Base-by-base conservation (phyloP, 306 rosid genomes). In the Glycine soja region DNA sequence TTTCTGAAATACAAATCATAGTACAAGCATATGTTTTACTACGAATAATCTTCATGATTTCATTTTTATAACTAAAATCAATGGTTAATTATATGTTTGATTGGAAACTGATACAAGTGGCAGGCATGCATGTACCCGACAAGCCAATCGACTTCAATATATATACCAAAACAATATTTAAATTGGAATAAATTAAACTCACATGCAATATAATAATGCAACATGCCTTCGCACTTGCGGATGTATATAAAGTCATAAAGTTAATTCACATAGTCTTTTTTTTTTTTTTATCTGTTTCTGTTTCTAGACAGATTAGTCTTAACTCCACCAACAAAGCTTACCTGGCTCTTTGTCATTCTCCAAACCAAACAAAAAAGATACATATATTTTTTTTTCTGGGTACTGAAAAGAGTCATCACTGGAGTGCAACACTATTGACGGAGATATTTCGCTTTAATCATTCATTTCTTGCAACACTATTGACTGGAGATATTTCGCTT, bases 301-400 rank as follows among this genome's bases (percentile, higher is more conserved):
- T 52, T 52, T 13, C 58, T 70, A 34, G 38, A 3, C 38, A 34
- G 38, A 40, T 42, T 42, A 18, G 24, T 18, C 75, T 54, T 10
- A 71, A 50, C 62, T 71, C 76, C 76, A 71, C 76, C 50, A 12
- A 8, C 46, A 32, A 50, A 50, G 76, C 76, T 71, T 71, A 51
- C 76, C 13, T 71, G 62, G 62, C 19, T 71, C 32, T 3, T 5
- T 30, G 76, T 71, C 76, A 71, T 42, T 70, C 46, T 14, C 76
- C 59, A 50, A 48, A 42, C 2, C 4, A 70, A 30, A 7, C 0
- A 18, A 18, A 57, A 57, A 16, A 18, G 11, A 42, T n/a, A 8
- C 13, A 6, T 38, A n/a, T n/a, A n/a, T n/a, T n/a, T 64, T 64
- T 3, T 57, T 57, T 52, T 52, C 15, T 50, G 15, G 18, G 18